Evolutionary conservation across 257 asterid species (phyloP).

Genomic region (Linderniella brevidens): DNA sequence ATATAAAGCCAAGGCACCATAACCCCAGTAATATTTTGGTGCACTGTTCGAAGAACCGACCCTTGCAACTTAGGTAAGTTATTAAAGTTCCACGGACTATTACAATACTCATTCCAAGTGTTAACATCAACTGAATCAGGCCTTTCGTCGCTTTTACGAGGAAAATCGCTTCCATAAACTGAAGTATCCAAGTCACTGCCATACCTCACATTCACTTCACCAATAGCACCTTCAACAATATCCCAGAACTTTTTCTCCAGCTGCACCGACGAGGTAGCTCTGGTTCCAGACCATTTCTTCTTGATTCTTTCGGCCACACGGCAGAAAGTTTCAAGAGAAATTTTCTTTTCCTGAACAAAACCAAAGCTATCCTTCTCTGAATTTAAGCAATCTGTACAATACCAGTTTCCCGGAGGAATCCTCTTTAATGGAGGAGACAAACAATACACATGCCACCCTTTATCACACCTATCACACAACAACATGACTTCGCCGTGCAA

Average conservation of each 20-base stretch:
- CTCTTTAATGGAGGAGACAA: constrained; percentile 75
- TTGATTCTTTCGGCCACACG: constrained; percentile 79
- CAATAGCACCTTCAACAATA: constrained; percentile 82
- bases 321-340: constrained; percentile 64
- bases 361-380: constrained; percentile 87
- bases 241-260: constrained; percentile 94
- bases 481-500: constrained; percentile 94
- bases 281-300: constrained; percentile 82
- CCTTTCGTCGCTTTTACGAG: constrained; percentile 38
- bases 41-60: constrained; percentile 78
- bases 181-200: constrained; percentile 96
- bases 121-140: constrained; percentile 37
- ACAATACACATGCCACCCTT: constrained; percentile 93
- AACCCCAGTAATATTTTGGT: constrained; percentile 85
- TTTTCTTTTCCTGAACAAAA: constrained; percentile 71
- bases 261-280: constrained; percentile 44
- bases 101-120: constrained; percentile 67
- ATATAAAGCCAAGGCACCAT: constrained; percentile 97
- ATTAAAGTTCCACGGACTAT: constrained; percentile 87
- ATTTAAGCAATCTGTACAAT: constrained; percentile 81
- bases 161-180: constrained; percentile 84
- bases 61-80: constrained; percentile 87
- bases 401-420: constrained; percentile 91
- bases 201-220: constrained; percentile 86
- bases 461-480: constrained; percentile 86